These are phyloP conservation scores for Fonsecaea pedrosoi DNA, from an alignment of 2,329 filamentous ascomycete species.

Conservation along the genomic window DNA sequence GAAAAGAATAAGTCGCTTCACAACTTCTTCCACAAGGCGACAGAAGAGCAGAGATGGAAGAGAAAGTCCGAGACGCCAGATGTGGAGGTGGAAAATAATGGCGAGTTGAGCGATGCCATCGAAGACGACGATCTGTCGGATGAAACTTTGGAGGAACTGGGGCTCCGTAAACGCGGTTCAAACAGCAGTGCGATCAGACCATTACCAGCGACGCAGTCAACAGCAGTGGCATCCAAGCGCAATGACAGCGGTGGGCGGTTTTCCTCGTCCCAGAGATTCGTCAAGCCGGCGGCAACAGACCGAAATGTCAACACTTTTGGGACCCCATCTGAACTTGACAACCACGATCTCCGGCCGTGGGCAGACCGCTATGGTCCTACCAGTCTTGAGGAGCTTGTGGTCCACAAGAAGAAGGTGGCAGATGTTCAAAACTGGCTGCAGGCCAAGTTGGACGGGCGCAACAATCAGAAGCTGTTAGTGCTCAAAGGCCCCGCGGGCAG, in stretches of 20 bases:
- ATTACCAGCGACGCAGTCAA: constrained; percentile 17
- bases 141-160: constrained; percentile 49
- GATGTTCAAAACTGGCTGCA: constrained; percentile 87
- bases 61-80: constrained; percentile 41
- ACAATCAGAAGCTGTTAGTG: constrained; percentile 74
- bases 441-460: constrained; percentile 69
- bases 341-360: constrained; percentile 70
- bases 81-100: constrained; percentile 28
- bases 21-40: constrained; percentile 51
- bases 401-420: constrained; percentile 91
- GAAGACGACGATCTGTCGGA: constrained; percentile 45
- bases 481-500: constrained; percentile 90
- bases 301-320: constrained; percentile 9
- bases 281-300: constrained; percentile 24
- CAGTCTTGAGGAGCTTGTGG: constrained; percentile 81
- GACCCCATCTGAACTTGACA: background rate
- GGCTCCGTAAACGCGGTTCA: constrained; percentile 24
- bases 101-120: constrained; percentile 42
- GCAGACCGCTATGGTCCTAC: constrained; percentile 80
- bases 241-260: constrained; percentile 30
- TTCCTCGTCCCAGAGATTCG: constrained; percentile 38
- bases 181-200: constrained; percentile 20
- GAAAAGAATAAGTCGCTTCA: constrained; percentile 48
- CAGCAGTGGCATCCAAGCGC: constrained; percentile 5
- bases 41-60: constrained; percentile 49